Base-by-base conservation (phyloP, 768 basidiomycete species). In the Fomitopsis serialis region DNA sequence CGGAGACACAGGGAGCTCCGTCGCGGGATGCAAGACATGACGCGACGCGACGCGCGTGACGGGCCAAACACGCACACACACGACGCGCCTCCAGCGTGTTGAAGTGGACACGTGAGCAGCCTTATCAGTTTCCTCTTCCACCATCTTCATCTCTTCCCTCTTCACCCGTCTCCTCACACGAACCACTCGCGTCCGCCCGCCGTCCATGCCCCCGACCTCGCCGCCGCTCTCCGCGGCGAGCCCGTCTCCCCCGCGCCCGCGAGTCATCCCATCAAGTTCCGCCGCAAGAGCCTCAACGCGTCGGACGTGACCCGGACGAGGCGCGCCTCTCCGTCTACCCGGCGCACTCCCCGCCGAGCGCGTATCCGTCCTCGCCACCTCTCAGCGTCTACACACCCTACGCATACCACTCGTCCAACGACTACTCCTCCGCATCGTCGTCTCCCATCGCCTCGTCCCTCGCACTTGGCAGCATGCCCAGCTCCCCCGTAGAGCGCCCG, bases 41-140 rank as follows among this genome's bases (percentile, higher is more conserved):
- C 44, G 15, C 19, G 53, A 54, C 47, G 54, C 55, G 58, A 36
- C 32, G 52, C 56, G 56, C 59, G 59, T 58, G 56, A 57, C 49
- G 19, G 35, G 2, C 23, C 45, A 57, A 61, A 58, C 45, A 61
- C 5, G 42, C 11, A 1, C 56, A 61, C 51, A 56, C 56, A 55
- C n/a, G 50, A 55, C 22, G 53, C 50, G 56, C 52, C 21, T 53
- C 56, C 54, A 50, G 24, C 29, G 42, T 56, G 59, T 60, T 61
- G 59, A 58, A 25, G 11, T 17, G 21, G 3, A 10, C 55, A 59
- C 58, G 58, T 56, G 58, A 42, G 46, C 46, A 21, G 22, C 50
- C 36, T 43, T 37, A 52, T 55, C 54, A 32, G 23, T 52, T 22
- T 48, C 44, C 52, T 15, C 50, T 48, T 45, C 42, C 32, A 36